Evolutionary conservation across 345 rosid genomes (phyloP), one percentile per base, ranked within the genome.

Genomic region (Clausena lansium): DNA sequence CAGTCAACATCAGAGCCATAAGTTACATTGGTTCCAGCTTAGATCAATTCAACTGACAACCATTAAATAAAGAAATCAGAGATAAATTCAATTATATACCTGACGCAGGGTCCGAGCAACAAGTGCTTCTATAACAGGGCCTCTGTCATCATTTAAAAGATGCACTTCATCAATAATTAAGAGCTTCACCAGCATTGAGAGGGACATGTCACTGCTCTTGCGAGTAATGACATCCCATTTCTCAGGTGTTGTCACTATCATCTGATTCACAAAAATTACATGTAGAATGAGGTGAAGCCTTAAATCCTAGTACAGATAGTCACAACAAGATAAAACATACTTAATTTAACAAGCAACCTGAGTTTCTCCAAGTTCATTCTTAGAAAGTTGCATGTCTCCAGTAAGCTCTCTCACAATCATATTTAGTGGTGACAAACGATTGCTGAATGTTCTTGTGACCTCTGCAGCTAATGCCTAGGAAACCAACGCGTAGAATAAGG

Each of bases 181-280:
- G 83, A 95, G 97, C 86, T 95, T 95, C 83, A 95, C 98, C 75
- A 95, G 88, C 97, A 93, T 90, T 81, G 98, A 95, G 81, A 95
- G 90, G 45, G 99, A 87, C 99, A 95, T 95, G 80, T 95, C 99
- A 71, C 99, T 95, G 90, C 97, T 95, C 85, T 95, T 95, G 81
- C 99, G 98, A 76, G 99, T 93, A 86, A 95, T 95, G 78, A 95
- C 99, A 92, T 95, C 99, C 99, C 99, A 95, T 85, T 95, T 95
- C 89, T 95, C 99, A 62, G 99, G 99, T 33, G 99, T 95, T 76
- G 99, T 95, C 79, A 95, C 99, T 79, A 95, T 95, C 99, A 95
- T 95, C 99, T 95, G 84, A 86, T 79, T 59, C 78, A 83, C 52
- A 78, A 77, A 65, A 72, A 75, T 25, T 30, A 62, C 67, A 62